Conservation (phyloP, 2,329 filamentous ascomycete species). For the Fusarium ramigenum region DNA sequence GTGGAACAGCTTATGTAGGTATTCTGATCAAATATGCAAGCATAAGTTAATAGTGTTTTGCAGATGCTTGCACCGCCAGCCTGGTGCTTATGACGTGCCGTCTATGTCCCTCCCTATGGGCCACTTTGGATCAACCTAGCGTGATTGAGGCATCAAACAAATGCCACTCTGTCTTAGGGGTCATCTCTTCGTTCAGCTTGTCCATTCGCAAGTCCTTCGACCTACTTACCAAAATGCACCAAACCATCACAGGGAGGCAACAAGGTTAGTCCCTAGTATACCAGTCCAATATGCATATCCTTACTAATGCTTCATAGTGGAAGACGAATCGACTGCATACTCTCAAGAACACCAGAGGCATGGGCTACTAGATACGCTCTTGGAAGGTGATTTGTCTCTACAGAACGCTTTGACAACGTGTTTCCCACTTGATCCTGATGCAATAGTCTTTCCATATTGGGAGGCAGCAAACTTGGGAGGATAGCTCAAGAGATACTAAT, state of each 20-base stretch:
- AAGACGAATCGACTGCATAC: no score
- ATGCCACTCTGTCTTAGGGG: not conserved
- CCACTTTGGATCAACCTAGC: not conserved
- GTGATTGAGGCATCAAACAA: not conserved
- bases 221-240: not conserved
- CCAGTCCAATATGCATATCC: accelerated
- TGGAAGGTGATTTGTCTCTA: not conserved
- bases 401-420: not conserved
- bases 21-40: accelerated
- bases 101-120: not conserved
- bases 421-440: not conserved
- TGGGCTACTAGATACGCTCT: not conserved
- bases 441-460: not conserved
- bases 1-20: not conserved
- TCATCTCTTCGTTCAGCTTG: not conserved
- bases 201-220: not conserved
- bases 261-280: not conserved
- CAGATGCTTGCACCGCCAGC: not conserved
- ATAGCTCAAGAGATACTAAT: not conserved
- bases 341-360: not conserved
- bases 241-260: not conserved
- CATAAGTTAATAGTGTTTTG: not conserved
- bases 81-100: not conserved
- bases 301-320: accelerated
- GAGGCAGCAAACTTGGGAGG: not conserved